Evolutionary conservation across 2,329 filamentous ascomycete species (phyloP).

Genomic region (Alternaria solani): DNA sequence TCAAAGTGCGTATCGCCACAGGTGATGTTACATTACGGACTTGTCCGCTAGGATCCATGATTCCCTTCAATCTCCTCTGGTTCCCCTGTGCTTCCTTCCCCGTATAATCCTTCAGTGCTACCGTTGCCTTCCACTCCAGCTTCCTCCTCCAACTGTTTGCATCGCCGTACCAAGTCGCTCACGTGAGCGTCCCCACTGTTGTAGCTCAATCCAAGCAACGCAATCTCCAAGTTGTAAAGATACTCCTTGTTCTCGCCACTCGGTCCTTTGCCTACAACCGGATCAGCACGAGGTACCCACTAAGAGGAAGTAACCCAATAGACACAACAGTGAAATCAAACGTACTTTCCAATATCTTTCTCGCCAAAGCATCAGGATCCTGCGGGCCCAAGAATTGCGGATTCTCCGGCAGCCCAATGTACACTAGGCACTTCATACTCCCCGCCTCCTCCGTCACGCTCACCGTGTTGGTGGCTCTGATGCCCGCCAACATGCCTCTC

Average conservation of each 20-base stretch:
- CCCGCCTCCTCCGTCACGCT: constrained; percentile 1
- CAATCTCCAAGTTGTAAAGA: constrained; percentile 78
- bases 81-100: constrained; percentile 62
- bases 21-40: neutral
- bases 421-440: constrained; percentile 69
- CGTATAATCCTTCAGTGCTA: constrained; percentile 50
- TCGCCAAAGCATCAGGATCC: constrained; percentile 77
- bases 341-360: constrained; percentile 77
- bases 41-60: neutral
- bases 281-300: neutral
- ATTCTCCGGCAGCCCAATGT: constrained; percentile 93
- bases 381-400: constrained; percentile 90
- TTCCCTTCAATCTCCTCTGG: constrained; percentile 67
- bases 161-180: constrained; percentile 77
- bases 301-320: neutral
- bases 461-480: constrained; percentile 46
- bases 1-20: neutral
- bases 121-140: constrained; percentile 14
- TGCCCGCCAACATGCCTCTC: constrained; percentile 31
- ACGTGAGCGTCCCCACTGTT: constrained; percentile 87
- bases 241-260: constrained; percentile 94
- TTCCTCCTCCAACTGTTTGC: constrained; percentile 67
- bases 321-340: neutral
- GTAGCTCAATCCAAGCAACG: constrained; percentile 74
- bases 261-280: constrained; percentile 63